These are phyloP conservation scores for Lyophyllum shimeji DNA, from an alignment of 768 basidiomycete genomes.

Conservation along the genomic window DNA sequence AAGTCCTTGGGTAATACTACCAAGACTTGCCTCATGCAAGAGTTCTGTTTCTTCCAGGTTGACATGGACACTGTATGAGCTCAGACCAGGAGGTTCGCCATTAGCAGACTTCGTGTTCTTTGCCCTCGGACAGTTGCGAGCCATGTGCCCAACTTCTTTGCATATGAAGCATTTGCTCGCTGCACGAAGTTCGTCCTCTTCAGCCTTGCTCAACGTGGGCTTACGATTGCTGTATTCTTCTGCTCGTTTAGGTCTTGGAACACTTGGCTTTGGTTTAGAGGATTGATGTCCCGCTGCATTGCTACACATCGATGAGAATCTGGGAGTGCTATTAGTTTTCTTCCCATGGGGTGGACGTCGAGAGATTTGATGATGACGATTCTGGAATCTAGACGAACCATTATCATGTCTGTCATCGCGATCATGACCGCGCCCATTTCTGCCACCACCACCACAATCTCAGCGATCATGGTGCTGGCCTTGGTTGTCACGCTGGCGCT, in stretches of 20 bases:
- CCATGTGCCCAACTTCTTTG: constrained; percentile 18
- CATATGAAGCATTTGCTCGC: constrained; percentile 24
- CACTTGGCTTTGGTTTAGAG: too few species aligned
- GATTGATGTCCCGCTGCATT: not conserved
- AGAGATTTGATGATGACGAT: not conserved
- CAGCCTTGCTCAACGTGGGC: not conserved
- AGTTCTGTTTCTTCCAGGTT: constrained; percentile 2
- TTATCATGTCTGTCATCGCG: not conserved
- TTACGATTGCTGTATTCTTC: not conserved
- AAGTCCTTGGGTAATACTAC: not conserved
- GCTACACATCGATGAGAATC: not conserved
- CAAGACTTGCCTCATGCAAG: not conserved
- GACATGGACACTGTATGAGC: constrained; percentile 16
- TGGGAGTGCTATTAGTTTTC: not conserved
- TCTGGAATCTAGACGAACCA: not conserved
- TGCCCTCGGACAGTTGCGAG: constrained; percentile 21
- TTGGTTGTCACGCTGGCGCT: not conserved
- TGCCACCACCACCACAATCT: not conserved
- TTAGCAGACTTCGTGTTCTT: constrained; percentile 8
- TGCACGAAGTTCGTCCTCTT: constrained; percentile 15
- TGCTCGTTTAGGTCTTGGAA: not conserved
- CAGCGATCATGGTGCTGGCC: not conserved
- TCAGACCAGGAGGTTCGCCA: constrained; percentile 23
- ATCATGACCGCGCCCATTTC: not conserved
- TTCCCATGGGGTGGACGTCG: not conserved